Evolutionary conservation across 768 basidiomycete genomes (phyloP), one percentile per base, ranked within the genome.

Genomic region (Mycena vulgaris): DNA sequence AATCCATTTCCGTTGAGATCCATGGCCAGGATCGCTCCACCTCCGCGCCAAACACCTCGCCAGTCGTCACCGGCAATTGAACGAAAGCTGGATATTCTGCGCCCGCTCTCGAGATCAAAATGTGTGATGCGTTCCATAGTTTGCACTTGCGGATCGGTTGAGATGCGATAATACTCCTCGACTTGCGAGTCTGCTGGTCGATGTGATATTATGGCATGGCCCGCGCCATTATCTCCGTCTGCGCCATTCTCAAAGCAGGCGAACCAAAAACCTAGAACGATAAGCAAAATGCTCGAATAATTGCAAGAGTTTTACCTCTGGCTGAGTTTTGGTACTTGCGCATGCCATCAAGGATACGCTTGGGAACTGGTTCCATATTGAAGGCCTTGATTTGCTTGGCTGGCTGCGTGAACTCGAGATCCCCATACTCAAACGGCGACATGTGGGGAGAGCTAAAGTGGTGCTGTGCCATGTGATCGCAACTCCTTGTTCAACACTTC

Each of bases 1-100:
- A 79, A 79, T 47, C 84, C 82, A 42, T 80, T 84, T 55, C 83
- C 83, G 33, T 80, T 79, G 30, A 83, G 80, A 59, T 84, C 83
- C 82, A 84, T 83, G 6, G 79, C 69, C 76, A 84, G 78, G 40
- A 84, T 76, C 1, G 80, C 77, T 9, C 83, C 82, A 17, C 81
- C 80, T 28, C 75, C 63, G 40, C 83, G 82, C 72, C 76, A 80
- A 30, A 77, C 67, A 10, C 83, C 82, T 48, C 81, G 77, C 83
- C 83, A 84, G 63, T 84, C 82, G n/a, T 85, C 84, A 6, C 81
- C 82, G 21, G 49, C 49, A 33, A 85, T 78, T 1, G 82, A 65
- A 33, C n/a, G 23, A 60, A 83, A 82, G 5, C 63, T 58, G 19
- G 72, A 72, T 66, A 85, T 80, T 10, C 73, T 81, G 21, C 84